Base-by-base conservation (phyloP, 2,329 filamentous ascomycete genomes). In the Phialophora verrucosa region DNA sequence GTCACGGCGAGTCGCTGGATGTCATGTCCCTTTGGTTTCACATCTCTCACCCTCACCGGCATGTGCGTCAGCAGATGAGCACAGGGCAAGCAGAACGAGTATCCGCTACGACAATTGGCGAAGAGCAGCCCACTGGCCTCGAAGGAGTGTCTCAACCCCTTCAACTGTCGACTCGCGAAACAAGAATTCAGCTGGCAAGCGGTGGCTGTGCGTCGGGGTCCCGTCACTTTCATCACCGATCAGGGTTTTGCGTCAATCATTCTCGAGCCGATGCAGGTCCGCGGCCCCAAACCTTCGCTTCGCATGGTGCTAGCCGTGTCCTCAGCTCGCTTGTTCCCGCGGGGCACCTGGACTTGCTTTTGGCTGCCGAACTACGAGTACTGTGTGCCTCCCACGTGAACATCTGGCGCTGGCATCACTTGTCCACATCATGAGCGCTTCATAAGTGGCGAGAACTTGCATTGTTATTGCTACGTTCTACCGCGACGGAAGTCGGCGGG, bases 261-360 rank as follows among this genome's bases (percentile, higher is more conserved):
- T 29, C 20, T 27, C n/a, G 38, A 56, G 32, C 59, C 59, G 44
- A 62, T 62, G 59, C 59, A 62, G 59, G 59, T 62, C 59, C 59
- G 29, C 42, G 25, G 3, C 31, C 53, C 14, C 7, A 2, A 44
- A 44, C 14, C 14, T 44, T 44, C 38, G 38, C 38, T 44, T 44
- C 38, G 38, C 17, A 44, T 44, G 38, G 38, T 44, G 38, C 38
- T 44, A 44, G 49, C 53, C 32, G 27, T 56, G 53, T n/a, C 20
- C 49, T 62, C 59, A 63, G 62, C 62, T 64, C 35, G 62, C 62
- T 64, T 64, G 62, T 25, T 47, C 51, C 59, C 47, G 59, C 31
- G 8, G 20, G 20, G 20, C 20, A 25, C n/a, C 47, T 50, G 47
- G 35, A 5, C 35, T 17, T 27, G 27, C 3, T 42, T 14, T 44